A percentile compares a stretch with the other conserved stretches of the same genome.
Conservation (phyloP, 345 rosid species). For the Lumnitzera racemosa region DNA sequence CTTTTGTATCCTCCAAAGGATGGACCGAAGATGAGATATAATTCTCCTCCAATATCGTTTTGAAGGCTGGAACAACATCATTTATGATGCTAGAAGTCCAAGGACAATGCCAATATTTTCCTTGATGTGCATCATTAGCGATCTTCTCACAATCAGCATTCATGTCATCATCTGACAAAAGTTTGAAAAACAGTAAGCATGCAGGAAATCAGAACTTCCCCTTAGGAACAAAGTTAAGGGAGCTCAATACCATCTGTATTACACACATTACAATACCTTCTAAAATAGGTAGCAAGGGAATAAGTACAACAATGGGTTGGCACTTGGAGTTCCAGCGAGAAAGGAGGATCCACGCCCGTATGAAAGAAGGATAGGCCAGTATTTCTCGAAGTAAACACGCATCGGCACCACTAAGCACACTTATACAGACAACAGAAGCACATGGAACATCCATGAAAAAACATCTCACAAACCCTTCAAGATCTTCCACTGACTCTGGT, state of each 20-base stretch:
- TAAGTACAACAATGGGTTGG: conserved; percentile 63
- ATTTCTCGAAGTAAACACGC: conserved; percentile 52
- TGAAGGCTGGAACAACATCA: conserved; percentile 72
- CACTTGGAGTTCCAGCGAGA: conserved; percentile 53
- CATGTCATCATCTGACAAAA: conserved; percentile 32
- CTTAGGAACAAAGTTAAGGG: too few relatives aligned
- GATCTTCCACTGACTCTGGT: conserved; percentile 55
- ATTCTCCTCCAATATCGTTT: conserved; percentile 67
- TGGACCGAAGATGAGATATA: conserved; percentile 41
- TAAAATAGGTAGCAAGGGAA: conserved; percentile 53
- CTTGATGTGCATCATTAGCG: conserved; percentile 29
- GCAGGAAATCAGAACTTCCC: too few relatives aligned
- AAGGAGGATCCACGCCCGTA: conserved; percentile 65
- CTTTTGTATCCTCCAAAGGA: conserved; percentile 50
- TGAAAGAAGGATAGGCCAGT: conserved; percentile 36
- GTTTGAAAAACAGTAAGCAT: too few relatives aligned
- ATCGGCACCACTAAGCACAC: conserved; percentile 54
- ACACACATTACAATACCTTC: conserved; percentile 47
- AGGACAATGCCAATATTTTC: conserved; percentile 63
- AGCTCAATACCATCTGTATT: too few relatives aligned
- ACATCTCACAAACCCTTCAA: conserved; percentile 48
- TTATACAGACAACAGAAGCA: conserved; percentile 58
- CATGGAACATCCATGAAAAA: conserved; percentile 60
- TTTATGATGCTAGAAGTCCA: conserved; percentile 69
- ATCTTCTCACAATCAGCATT: too few relatives aligned